A percentile compares a stretch with the other conserved stretches of the same genome.
Evolutionary conservation across 805 yeast genomes (phyloP).

Genomic region (Saccharomycopsis fodiens): DNA sequence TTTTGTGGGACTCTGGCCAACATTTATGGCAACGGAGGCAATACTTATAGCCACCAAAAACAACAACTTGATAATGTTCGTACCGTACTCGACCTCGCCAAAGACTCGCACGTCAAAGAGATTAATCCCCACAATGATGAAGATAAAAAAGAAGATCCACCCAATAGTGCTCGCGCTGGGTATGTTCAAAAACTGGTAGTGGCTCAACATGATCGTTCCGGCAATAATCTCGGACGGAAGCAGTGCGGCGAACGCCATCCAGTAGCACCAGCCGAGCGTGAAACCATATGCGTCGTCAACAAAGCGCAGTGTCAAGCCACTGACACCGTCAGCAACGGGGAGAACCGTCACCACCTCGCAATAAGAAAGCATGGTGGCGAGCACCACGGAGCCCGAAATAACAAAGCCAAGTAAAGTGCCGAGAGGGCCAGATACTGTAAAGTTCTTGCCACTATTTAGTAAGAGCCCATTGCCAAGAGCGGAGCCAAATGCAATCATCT

Average conservation of each 20-base stretch:
- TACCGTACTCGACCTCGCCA: slow-evolving; percentile 65
- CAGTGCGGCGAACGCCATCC: slow-evolving; percentile 63
- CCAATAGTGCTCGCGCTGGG: slow-evolving; percentile 50
- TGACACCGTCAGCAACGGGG: slow-evolving; percentile 72
- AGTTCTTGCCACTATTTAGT: slow-evolving; percentile 63
- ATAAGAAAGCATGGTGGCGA: slow-evolving; percentile 63
- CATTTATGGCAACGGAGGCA: slow-evolving; percentile 56
- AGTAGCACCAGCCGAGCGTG: slow-evolving; percentile 65
- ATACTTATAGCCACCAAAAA: slow-evolving; percentile 49
- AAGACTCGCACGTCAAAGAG: slow-evolving; percentile 61
- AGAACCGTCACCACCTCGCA: slow-evolving; percentile 77
- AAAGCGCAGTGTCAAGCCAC: slow-evolving; percentile 66
- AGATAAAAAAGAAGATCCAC: slow-evolving; percentile 55
- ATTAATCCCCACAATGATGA: slow-evolving; percentile 41
- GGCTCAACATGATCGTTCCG: slow-evolving; percentile 65
- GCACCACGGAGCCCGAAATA: slow-evolving; percentile 55
- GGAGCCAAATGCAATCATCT: slow-evolving; percentile 73
- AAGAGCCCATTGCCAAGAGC: slow-evolving; percentile 72
- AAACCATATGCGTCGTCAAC: slow-evolving; percentile 74
- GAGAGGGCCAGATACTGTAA: slow-evolving; percentile 70
- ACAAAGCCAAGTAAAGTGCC: slow-evolving; percentile 64
- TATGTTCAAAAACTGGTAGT: slow-evolving; percentile 46
- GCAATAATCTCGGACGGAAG: slow-evolving; percentile 78
- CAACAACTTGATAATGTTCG: slow-evolving; percentile 51
- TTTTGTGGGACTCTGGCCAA: slow-evolving; percentile 29